Evolutionary conservation across 257 asterid genomes (phyloP).

Genomic region (Solanum pinnatisectum): DNA sequence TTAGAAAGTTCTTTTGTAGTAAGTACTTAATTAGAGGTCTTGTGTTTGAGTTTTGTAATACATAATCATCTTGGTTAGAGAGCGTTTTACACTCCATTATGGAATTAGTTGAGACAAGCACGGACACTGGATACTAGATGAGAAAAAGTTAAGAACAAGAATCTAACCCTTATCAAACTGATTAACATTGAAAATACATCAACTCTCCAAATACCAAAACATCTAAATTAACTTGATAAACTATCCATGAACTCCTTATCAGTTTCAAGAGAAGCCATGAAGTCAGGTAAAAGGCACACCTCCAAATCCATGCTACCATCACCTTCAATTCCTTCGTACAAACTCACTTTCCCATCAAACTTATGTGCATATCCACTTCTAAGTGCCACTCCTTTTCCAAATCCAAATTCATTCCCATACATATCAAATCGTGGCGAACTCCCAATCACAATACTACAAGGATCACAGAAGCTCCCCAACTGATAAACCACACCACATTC

Average conservation of each 20-base stretch:
- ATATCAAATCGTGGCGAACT: constrained; percentile 20
- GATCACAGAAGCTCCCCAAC: constrained; percentile 6
- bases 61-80: neutral
- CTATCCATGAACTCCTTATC: constrained; percentile 13
- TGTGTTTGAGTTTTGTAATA: too few species aligned
- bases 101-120: neutral
- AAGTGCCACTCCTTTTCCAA: constrained; percentile 26
- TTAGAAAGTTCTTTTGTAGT: neutral
- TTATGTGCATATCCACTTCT: constrained; percentile 22
- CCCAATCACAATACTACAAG: constrained; percentile 11
- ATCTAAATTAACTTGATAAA: neutral
- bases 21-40: neutral
- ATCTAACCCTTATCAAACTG: neutral
- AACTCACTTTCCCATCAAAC: constrained; percentile 13
- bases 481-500: neutral
- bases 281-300: constrained; percentile 9
- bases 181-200: neutral
- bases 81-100: neutral
- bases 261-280: constrained; percentile 20
- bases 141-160: neutral
- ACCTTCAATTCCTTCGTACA: constrained; percentile 16
- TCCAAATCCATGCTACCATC: constrained; percentile 28
- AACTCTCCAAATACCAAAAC: neutral
- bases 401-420: constrained; percentile 25
- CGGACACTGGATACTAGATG: neutral